A percentile compares a stretch with the other conserved stretches of the same genome.
phyloP scores from a whole-genome alignment of 148 eudicot species.

The Chenopodium formosanum region DNA sequence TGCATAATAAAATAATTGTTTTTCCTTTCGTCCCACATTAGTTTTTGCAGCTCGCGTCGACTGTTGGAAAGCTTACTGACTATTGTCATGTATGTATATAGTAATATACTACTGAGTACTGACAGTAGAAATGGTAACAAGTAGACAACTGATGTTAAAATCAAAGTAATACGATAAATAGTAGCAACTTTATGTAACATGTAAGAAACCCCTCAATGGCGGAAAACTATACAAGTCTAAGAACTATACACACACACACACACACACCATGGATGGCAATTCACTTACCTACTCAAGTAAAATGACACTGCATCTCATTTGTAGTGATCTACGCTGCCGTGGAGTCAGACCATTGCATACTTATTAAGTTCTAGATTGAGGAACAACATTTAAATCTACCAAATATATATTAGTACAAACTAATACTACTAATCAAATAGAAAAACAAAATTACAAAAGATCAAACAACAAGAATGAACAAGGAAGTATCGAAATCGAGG shows the following conservation, averaged over 20 bases:
- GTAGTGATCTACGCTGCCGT: slow-evolving; percentile 6
- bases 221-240: background rate
- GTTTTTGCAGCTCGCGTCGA: too few relatives aligned
- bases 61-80: background rate
- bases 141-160: background rate
- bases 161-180: background rate
- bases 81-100: background rate
- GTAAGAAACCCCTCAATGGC: slow-evolving; percentile 40
- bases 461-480: background rate
- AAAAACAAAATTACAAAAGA: background rate
- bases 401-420: background rate
- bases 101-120: too few relatives aligned
- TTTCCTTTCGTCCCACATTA: too few relatives aligned
- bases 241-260: slow-evolving; percentile 3
- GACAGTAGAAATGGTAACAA: background rate
- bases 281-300: slow-evolving; percentile 66
- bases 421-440: background rate
- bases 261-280: slow-evolving; percentile 20
- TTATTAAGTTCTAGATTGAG: slow-evolving; percentile 11
- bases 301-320: slow-evolving; percentile 61
- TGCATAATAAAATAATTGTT: too few relatives aligned
- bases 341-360: slow-evolving; percentile 9
- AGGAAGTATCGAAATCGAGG: background rate
- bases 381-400: background rate
- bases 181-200: slow-evolving; percentile 49